phyloP scores from a whole-genome alignment of 768 basidiomycete species.

The Leccinum disarticulatum region DNA sequence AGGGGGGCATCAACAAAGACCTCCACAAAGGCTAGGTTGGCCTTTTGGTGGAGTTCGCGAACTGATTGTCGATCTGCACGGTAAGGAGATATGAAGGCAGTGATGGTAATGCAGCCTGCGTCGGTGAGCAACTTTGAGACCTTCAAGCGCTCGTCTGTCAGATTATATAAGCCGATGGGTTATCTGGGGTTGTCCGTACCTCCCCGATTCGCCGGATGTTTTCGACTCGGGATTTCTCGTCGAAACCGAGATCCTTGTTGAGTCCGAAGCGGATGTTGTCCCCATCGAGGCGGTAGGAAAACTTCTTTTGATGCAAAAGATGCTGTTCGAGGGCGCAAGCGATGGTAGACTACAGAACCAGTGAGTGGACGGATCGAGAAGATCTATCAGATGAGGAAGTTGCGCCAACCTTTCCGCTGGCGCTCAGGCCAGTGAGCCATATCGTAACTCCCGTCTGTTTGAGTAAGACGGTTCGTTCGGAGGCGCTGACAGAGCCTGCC shows the following conservation, averaged over 20 bases:
- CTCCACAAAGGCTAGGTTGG: conserved; percentile 82
- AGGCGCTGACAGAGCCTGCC: conserved; percentile 65
- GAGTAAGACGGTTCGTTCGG: conserved; percentile 67
- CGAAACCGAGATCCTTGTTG: conserved; percentile 95
- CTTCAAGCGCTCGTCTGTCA: conserved; percentile 38
- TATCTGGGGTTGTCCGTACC: conserved; percentile 41
- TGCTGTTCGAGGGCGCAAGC: conserved; percentile 97
- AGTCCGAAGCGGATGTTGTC: conserved; percentile 95
- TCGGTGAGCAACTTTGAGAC: conserved; percentile 95
- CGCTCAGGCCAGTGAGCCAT: conserved; percentile 96
- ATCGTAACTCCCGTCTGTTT: conserved; percentile 87
- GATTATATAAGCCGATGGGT: conserved; percentile 8
- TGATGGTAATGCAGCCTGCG: conserved; percentile 80
- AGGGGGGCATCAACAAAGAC: conserved; percentile 95
- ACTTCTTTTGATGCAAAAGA: conserved; percentile 81
- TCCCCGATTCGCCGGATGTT: conserved; percentile 98
- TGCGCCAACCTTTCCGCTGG: conserved; percentile 80
- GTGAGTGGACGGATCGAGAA: background rate
- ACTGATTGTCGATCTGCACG: conserved; percentile 80
- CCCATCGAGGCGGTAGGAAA: conserved; percentile 91
- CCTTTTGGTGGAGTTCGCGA: conserved; percentile 74
- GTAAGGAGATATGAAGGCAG: conserved; percentile 99
- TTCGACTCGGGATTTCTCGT: conserved; percentile 87
- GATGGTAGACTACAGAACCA: conserved; percentile 76
- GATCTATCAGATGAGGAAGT: background rate